Conservation (phyloP, 345 rosid species). For the Reutealis trisperma region DNA sequence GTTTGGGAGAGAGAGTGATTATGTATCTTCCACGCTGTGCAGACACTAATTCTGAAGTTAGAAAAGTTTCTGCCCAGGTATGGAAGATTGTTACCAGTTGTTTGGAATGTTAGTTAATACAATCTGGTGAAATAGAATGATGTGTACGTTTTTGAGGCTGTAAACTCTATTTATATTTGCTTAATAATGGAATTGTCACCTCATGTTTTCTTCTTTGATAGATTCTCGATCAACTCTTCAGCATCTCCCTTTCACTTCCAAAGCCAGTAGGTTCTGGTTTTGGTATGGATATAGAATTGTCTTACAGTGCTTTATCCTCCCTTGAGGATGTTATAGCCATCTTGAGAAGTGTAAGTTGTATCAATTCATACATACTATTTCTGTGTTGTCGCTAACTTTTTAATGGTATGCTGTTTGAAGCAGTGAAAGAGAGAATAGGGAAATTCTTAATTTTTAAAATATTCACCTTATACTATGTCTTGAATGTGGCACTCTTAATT, state of each 20-base stretch:
- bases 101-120: constrained; percentile 1
- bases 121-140: background rate
- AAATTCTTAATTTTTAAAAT: too few species aligned
- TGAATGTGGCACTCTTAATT: constrained; percentile 2
- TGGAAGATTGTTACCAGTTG: constrained; percentile 15
- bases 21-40: constrained; percentile 97
- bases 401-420: too few species aligned
- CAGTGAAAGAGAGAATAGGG: too few species aligned
- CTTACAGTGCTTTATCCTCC: constrained; percentile 79
- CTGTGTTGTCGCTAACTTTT: background rate
- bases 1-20: constrained; percentile 90
- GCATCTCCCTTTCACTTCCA: constrained; percentile 91
- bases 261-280: constrained; percentile 55
- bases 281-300: constrained; percentile 59
- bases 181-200: constrained; percentile 13
- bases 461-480: too few species aligned
- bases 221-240: constrained; percentile 95
- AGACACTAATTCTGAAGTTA: constrained; percentile 86
- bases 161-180: constrained; percentile 5
- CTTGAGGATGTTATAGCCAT: constrained; percentile 97
- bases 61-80: constrained; percentile 94
- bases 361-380: constrained; percentile 22
- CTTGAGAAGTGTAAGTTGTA: constrained; percentile 71
- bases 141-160: constrained; percentile 9
- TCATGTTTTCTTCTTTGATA: constrained; percentile 29